phyloP scores from a whole-genome alignment of 768 basidiomycete genomes.

The Boletus eberwhitei region DNA sequence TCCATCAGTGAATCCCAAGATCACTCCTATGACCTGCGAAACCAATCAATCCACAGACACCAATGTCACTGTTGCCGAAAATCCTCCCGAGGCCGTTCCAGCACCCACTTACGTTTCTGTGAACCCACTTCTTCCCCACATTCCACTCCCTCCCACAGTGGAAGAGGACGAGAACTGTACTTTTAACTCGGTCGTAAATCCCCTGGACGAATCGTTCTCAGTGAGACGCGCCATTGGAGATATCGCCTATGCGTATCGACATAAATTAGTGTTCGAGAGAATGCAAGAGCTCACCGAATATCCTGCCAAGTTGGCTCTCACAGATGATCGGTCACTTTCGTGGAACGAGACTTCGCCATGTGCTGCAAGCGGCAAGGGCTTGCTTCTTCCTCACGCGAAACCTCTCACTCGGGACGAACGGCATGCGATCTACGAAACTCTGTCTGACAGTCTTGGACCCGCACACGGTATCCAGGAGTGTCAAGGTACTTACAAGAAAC shows the following conservation, averaged over 20 bases:
- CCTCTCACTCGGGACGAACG: constrained; percentile 46
- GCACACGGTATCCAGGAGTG: constrained; percentile 46
- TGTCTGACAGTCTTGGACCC: constrained; percentile 48
- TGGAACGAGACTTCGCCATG: constrained; percentile 21
- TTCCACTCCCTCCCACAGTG: not conserved
- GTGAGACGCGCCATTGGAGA: constrained; percentile 29
- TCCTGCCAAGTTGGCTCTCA: constrained; percentile 6
- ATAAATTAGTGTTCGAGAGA: constrained; percentile 25
- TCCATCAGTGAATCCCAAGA: constrained; percentile 4
- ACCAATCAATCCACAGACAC: constrained; percentile 7
- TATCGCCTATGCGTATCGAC: constrained; percentile 26
- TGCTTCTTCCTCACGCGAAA: constrained; percentile 20
- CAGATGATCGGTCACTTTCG: constrained; percentile 8
- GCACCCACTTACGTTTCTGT: constrained; percentile 17
- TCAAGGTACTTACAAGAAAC: constrained; percentile 48
- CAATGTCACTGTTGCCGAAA: constrained; percentile 4
- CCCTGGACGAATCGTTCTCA: constrained; percentile 28
- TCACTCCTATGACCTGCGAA: constrained; percentile 5
- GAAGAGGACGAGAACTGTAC: constrained; percentile 4
- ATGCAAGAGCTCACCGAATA: constrained; percentile 23
- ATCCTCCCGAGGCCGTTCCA: constrained; percentile 6
- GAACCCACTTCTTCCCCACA: constrained; percentile 26
- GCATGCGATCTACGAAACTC: constrained; percentile 46
- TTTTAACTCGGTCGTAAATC: constrained; percentile 20
- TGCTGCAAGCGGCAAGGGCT: constrained; percentile 12